Base-by-base conservation (phyloP, 2,329 filamentous ascomycete species). In the Pestalotiopsis sp. region DNA sequence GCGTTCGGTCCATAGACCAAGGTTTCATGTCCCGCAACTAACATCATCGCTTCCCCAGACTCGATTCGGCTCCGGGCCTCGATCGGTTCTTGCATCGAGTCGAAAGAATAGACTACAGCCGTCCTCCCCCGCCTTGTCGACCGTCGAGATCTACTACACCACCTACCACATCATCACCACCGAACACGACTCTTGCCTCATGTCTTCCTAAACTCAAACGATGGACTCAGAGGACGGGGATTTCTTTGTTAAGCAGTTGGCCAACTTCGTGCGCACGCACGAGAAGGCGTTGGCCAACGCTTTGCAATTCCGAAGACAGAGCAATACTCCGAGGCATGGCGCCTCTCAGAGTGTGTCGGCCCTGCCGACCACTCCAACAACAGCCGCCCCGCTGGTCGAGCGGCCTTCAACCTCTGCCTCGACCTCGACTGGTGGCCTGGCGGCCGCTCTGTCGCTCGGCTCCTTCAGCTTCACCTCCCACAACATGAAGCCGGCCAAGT, bases 241-340 rank as follows among this genome's bases (percentile, higher is more conserved):
- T 85, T 83, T 92, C 82, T 97, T 96, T 83, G 89, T 96, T 82
- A 96, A 94, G 95, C 96, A 97, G 86, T 88, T 99, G 79, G 94
- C 95, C 78, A 91, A 91, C 82, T 98, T 97, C 82, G 94, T 99
- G 81, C 94, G 94, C 71, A 97, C 94, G 67, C 94, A 99, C 84
- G 96, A 99, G 82, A 97, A 97, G 83, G 95, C 94, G 48, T 88
- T 99, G 71, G 96, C 96, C 78, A 98, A 98, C 83, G 95, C 95
- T 75, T 85, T 98, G 70, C 95, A 98, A 80, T 86, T 97, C 74
- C 91, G 91, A 79, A 89, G 93, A 74, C 91, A 93, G 75, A 87
- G 13, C 59, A 69, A 88, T 70, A 83, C 85, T 55, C 84, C 88
- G 70, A 91, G 91, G 75, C 89, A 94, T 89, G 88, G 87, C 72